Evolutionary conservation across 805 yeast species (phyloP).

Genomic region (Candida chilensis): DNA sequence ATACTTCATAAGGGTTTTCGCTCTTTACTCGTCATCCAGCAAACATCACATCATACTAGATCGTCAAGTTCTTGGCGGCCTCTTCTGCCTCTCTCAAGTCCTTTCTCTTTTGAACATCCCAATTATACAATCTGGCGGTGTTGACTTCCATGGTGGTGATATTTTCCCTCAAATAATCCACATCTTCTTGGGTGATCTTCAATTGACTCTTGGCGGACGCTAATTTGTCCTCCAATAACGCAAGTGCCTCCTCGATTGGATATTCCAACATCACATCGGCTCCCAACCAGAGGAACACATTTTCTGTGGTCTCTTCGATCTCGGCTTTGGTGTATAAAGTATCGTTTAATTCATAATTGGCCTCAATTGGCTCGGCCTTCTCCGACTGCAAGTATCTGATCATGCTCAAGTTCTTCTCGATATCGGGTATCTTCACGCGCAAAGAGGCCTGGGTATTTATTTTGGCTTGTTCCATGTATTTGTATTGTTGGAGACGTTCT

Average conservation of each 20-base stretch:
- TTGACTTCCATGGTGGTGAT: slow-evolving; percentile 98
- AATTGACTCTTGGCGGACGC: slow-evolving; percentile 51
- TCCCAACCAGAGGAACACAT: slow-evolving; percentile 91
- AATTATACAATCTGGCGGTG: slow-evolving; percentile 83
- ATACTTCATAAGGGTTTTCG: too few species aligned
- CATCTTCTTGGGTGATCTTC: slow-evolving; percentile 65
- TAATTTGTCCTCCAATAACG: slow-evolving; percentile 54
- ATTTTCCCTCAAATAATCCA: slow-evolving; percentile 76
- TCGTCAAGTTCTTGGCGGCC: slow-evolving; percentile 16
- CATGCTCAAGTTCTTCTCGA: slow-evolving; percentile 73
- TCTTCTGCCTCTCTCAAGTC: slow-evolving; percentile 28
- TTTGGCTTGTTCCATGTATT: slow-evolving; percentile 68
- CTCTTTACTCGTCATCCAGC: too few species aligned
- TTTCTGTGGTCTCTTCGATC: slow-evolving; percentile 43
- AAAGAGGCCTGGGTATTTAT: slow-evolving; percentile 40
- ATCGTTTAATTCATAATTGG: slow-evolving; percentile 90
- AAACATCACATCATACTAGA: too few species aligned
- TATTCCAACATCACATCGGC: slow-evolving; percentile 97
- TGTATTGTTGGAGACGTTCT: slow-evolving; percentile 82
- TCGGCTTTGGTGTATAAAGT: slow-evolving; percentile 82
- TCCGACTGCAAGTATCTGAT: slow-evolving; percentile 50
- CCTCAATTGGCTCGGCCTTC: slow-evolving; percentile 40
- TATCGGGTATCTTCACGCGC: slow-evolving; percentile 80
- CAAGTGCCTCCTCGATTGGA: slow-evolving; percentile 80
- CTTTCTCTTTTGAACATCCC: slow-evolving; percentile 78